Percentiles rank a stretch among this genome's conserved stretches.
phyloP scores from a whole-genome alignment of 1,284 basidiomycete genomes.

The Cutaneotrichosporon sp. region DNA sequence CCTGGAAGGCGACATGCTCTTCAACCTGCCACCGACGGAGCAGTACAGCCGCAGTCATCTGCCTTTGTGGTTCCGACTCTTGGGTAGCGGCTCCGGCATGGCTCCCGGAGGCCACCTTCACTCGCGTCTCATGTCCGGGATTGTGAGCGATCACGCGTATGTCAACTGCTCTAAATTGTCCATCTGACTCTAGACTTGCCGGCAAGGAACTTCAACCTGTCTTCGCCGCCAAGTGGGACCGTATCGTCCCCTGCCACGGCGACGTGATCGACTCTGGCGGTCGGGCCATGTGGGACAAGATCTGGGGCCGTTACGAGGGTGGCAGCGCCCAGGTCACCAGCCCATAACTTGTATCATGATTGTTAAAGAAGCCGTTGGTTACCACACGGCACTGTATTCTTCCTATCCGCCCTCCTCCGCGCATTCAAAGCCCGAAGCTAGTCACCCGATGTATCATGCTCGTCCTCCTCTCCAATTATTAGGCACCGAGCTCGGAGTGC shows the following conservation, averaged over 20 bases:
- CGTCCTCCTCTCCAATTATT: no score
- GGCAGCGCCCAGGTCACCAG: no score
- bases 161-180: conserved; percentile 9
- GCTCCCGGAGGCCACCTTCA: conserved; percentile 61
- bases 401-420: no score
- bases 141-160: conserved; percentile 62
- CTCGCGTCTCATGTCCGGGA: conserved; percentile 54
- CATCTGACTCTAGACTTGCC: conserved; percentile 21
- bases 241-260: conserved; percentile 87
- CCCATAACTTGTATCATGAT: no score
- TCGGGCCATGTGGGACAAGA: conserved; percentile 61
- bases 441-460: no score
- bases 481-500: no score
- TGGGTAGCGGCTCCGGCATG: conserved; percentile 45
- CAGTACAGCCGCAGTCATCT: conserved; percentile 62
- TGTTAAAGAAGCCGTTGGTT: no score
- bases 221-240: conserved; percentile 61
- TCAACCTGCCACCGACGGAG: conserved; percentile 82
- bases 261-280: conserved; percentile 75
- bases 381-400: no score
- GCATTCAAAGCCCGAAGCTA: no score
- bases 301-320: conserved; percentile 24
- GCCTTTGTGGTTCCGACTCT: conserved; percentile 42
- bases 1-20: conserved; percentile 79
- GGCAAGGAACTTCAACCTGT: conserved; percentile 37